These are phyloP conservation scores for Euphorbia celastroides DNA, from an alignment of 441 rosid genomes.

Conservation along the genomic window DNA sequence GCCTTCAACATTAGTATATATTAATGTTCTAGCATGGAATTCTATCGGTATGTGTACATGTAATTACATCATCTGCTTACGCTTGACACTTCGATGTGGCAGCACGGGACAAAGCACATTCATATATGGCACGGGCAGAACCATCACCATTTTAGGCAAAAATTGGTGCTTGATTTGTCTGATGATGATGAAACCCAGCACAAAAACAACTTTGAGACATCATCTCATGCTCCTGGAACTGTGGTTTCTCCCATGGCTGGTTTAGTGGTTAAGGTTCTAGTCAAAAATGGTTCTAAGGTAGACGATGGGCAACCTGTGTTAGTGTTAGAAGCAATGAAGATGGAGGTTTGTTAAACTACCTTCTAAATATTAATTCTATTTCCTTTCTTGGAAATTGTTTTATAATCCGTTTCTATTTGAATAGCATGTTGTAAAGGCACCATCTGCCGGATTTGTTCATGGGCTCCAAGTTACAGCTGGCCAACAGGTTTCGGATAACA, in stretches of 20 bases:
- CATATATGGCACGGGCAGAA: conserved; percentile 68
- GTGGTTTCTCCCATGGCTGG: conserved; percentile 96
- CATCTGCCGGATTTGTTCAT: conserved; percentile 52
- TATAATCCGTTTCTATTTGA: neutral
- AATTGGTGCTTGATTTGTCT: conserved; percentile 46
- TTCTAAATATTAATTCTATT: conserved; percentile 9
- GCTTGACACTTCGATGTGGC: conserved; percentile 24
- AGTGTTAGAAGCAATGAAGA: conserved; percentile 96
- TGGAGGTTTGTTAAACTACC: conserved; percentile 65
- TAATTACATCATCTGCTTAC: conserved; percentile 16
- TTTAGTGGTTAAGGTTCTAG: conserved; percentile 82
- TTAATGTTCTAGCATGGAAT: neutral
- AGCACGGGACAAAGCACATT: conserved; percentile 63
- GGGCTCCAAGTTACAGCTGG: conserved; percentile 70
- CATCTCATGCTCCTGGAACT: conserved; percentile 59
- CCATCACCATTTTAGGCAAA: conserved; percentile 63
- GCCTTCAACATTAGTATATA: neutral
- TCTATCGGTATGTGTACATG: neutral
- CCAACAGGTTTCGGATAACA: conserved; percentile 70
- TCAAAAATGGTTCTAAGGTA: conserved; percentile 58
- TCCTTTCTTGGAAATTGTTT: conserved; percentile 1
- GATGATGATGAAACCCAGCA: conserved; percentile 55
- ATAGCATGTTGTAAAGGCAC: conserved; percentile 90
- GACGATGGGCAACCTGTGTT: conserved; percentile 75
- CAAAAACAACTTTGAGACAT: conserved; percentile 42